These are phyloP conservation scores for Colletotrichum incanum DNA, from an alignment of 2,329 filamentous ascomycete species.

Conservation along the genomic window DNA sequence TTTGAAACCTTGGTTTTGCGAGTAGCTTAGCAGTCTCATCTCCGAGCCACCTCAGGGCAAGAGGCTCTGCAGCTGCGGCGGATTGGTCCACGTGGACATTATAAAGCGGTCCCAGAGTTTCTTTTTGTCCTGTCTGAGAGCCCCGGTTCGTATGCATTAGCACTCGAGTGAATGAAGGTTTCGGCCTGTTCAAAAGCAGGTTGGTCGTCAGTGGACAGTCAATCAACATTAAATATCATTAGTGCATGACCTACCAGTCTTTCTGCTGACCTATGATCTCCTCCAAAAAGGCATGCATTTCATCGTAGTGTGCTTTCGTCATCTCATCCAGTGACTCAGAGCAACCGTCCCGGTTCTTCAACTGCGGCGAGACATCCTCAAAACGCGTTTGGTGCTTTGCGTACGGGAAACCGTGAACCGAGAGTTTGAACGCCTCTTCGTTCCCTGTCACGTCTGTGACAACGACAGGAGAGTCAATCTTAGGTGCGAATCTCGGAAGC, in stretches of 20 bases:
- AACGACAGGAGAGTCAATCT: conserved; percentile 3
- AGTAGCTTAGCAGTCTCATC: not conserved
- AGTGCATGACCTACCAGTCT: not conserved
- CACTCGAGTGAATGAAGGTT: conserved; percentile 1
- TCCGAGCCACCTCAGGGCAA: not conserved
- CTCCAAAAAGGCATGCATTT: conserved; percentile 4
- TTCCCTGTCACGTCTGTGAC: conserved; percentile 8
- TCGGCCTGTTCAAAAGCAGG: not conserved
- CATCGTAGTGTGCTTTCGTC: conserved; percentile 3
- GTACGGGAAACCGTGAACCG: conserved; percentile 3
- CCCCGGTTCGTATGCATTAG: conserved; percentile 9
- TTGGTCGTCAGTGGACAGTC: not conserved
- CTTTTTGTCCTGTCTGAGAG: conserved; percentile 2
- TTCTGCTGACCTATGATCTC: not conserved
- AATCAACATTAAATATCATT: no score
- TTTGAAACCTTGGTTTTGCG: not conserved
- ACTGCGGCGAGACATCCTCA: not conserved
- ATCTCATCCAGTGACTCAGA: not conserved
- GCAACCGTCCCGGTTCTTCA: conserved; percentile 6
- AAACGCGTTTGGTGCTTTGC: conserved; percentile 1
- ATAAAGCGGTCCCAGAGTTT: not conserved
- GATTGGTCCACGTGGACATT: conserved; percentile 18
- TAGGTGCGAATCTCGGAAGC: conserved; percentile 1
- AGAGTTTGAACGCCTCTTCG: not conserved
- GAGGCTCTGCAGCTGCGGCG: conserved; percentile 1